These are phyloP conservation scores for Penicillium sp. DNA, from an alignment of 2,329 filamentous ascomycete genomes.

Conservation along the genomic window DNA sequence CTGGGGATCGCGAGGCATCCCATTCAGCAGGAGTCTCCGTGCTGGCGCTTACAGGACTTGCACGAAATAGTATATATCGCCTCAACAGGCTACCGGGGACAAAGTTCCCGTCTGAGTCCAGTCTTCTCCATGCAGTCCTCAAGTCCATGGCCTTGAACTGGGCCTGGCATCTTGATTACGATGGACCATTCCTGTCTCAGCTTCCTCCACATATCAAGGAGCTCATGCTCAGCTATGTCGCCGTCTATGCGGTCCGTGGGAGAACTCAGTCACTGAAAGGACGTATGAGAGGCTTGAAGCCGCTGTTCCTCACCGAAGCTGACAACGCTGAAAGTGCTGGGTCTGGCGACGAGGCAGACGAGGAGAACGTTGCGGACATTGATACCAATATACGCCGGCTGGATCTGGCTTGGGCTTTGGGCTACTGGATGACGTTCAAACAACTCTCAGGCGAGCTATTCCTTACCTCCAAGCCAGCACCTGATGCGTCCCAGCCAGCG, in stretches of 20 bases:
- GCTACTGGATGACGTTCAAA: slow-evolving; percentile 50
- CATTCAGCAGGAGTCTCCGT: slow-evolving; percentile 7
- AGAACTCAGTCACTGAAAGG: slow-evolving; percentile 42
- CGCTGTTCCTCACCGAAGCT: slow-evolving; percentile 46
- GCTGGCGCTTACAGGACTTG: slow-evolving; percentile 13
- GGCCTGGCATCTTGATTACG: slow-evolving; percentile 58
- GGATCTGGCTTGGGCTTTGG: slow-evolving; percentile 56
- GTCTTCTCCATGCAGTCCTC: slow-evolving; percentile 54
- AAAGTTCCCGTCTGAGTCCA: slow-evolving; percentile 39
- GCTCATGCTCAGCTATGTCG: slow-evolving; percentile 58
- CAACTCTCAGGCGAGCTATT: slow-evolving; percentile 51
- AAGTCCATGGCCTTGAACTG: slow-evolving; percentile 59
- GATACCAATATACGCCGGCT: slow-evolving; percentile 52
- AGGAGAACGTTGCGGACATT: slow-evolving; percentile 13
- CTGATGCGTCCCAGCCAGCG: not conserved
- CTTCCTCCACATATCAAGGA: slow-evolving; percentile 56
- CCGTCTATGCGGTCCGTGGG: slow-evolving; percentile 54
- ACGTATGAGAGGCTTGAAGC: slow-evolving; percentile 48
- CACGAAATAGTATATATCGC: slow-evolving; percentile 26
- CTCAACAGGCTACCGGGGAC: slow-evolving; percentile 45
- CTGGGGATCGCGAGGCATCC: slow-evolving; percentile 16
- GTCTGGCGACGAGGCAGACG: slow-evolving; percentile 10
- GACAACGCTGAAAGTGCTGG: slow-evolving; percentile 7
- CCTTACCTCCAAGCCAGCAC: slow-evolving; percentile 18
- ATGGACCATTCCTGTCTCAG: slow-evolving; percentile 55